phyloP scores from a whole-genome alignment of 345 rosid genomes.

The Arabidopsis suecica region DNA sequence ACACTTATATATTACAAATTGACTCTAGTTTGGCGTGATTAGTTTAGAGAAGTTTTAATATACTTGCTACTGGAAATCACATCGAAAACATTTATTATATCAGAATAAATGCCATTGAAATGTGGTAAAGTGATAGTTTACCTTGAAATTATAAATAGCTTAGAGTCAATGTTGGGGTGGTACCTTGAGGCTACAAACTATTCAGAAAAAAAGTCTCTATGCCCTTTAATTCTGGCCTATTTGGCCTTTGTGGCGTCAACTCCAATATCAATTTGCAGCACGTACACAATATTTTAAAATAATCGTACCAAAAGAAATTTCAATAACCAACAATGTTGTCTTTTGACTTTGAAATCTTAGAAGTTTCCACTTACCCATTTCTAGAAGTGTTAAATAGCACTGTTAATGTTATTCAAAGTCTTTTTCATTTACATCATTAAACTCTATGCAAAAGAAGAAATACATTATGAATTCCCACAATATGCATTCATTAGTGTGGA shows the following conservation, averaged over 20 bases:
- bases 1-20: background rate
- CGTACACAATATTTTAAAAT: conserved; percentile 30
- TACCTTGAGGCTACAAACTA: conserved; percentile 40
- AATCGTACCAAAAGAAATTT: conserved; percentile 23
- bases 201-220: conserved; percentile 18
- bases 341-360: conserved; percentile 35
- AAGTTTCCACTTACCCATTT: conserved; percentile 38
- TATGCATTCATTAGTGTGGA: conserved; percentile 12
- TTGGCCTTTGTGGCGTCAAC: conserved; percentile 32
- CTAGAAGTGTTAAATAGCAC: conserved; percentile 31
- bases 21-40: conserved; percentile 30
- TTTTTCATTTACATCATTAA: conserved; percentile 15
- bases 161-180: conserved; percentile 40
- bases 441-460: conserved; percentile 11
- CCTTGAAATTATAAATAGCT: conserved; percentile 29
- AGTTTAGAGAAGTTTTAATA: background rate
- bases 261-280: conserved; percentile 30
- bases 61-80: conserved; percentile 1
- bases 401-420: conserved; percentile 18
- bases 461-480: background rate
- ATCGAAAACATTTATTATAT: conserved; percentile 28
- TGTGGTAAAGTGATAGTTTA: conserved; percentile 33
- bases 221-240: conserved; percentile 33
- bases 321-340: conserved; percentile 46
- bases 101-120: conserved; percentile 28